Conservation (phyloP, 2,329 filamentous ascomycete species). For the Alternaria ventricosa region DNA sequence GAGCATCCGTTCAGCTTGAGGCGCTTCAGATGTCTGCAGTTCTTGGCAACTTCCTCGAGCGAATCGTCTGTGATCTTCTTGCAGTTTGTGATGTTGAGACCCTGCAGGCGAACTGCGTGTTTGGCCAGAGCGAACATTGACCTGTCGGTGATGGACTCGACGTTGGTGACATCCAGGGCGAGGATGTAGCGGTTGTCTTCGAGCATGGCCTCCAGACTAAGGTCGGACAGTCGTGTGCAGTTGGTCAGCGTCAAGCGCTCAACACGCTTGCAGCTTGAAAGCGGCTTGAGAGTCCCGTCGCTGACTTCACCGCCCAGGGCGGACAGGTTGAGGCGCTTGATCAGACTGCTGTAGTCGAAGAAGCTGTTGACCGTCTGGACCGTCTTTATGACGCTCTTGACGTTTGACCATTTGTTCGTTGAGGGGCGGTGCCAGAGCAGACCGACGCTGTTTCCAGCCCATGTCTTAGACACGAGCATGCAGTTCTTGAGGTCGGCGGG, state of each 20-base stretch:
- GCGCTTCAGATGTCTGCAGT: constrained; percentile 85
- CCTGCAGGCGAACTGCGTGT: constrained; percentile 85
- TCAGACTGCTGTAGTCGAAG: constrained; percentile 87
- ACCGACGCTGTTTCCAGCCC: constrained; percentile 91
- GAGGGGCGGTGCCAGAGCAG: constrained; percentile 93
- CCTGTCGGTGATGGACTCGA: constrained; percentile 79
- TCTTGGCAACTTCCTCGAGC: constrained; percentile 78
- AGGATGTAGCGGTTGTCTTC: constrained; percentile 80
- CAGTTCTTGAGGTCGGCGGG: constrained; percentile 81
- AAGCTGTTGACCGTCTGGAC: constrained; percentile 75
- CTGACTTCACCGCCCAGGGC: constrained; percentile 77
- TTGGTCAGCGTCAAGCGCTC: constrained; percentile 93
- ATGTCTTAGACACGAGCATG: constrained; percentile 93
- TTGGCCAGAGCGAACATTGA: constrained; percentile 79
- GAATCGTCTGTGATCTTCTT: constrained; percentile 85
- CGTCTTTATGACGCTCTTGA: constrained; percentile 80
- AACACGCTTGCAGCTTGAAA: constrained; percentile 85
- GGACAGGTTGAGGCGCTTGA: constrained; percentile 90
- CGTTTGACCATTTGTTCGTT: constrained; percentile 84
- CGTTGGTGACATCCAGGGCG: constrained; percentile 86
- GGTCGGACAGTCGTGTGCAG: constrained; percentile 84
- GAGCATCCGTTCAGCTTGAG: constrained; percentile 92
- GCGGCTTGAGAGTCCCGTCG: constrained; percentile 85
- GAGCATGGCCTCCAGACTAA: constrained; percentile 79
- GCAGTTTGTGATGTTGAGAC: constrained; percentile 90